A percentile compares a stretch with the other conserved stretches of the same genome.
Evolutionary conservation across 1,284 basidiomycete species (phyloP).

Genomic region (Ceratobasidium sp.): DNA sequence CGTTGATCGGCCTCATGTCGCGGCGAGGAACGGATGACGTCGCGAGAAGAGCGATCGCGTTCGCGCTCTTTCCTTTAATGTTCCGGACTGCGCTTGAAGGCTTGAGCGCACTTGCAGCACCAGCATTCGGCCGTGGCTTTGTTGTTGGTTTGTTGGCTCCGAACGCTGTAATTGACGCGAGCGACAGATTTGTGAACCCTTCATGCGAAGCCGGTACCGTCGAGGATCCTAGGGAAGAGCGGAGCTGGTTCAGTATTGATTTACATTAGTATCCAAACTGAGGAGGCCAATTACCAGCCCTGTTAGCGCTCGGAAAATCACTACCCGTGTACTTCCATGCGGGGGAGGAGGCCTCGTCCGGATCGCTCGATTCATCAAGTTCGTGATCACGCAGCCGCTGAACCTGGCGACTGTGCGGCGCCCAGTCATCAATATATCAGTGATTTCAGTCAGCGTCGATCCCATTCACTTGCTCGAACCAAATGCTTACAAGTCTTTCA

Average conservation of each 20-base stretch:
- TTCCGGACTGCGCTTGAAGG: slow-evolving; percentile 5
- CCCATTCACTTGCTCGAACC: not conserved
- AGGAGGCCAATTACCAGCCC: slow-evolving; percentile 9
- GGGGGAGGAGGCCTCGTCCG: slow-evolving; percentile 21
- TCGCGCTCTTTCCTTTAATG: slow-evolving; percentile 29
- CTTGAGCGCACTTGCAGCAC: slow-evolving; percentile 13
- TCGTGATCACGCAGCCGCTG: slow-evolving; percentile 39
- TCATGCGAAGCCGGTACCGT: slow-evolving; percentile 29
- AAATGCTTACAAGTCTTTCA: slow-evolving; percentile 37
- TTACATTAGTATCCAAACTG: slow-evolving; percentile 3
- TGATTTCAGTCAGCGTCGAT: slow-evolving; percentile 18
- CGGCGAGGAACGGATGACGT: not conserved
- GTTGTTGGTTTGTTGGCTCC: not conserved
- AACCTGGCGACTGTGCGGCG: slow-evolving; percentile 28
- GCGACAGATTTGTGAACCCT: slow-evolving; percentile 35
- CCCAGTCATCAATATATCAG: too few relatives aligned
- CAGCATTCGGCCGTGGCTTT: not conserved
- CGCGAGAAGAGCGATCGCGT: slow-evolving; percentile 6
- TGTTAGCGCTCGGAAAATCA: slow-evolving; percentile 22
- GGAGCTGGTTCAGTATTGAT: slow-evolving; percentile 22
- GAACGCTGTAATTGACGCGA: slow-evolving; percentile 26
- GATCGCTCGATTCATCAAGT: slow-evolving; percentile 13
- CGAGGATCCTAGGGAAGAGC: not conserved
- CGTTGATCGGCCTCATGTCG: not conserved
- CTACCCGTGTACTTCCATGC: slow-evolving; percentile 34